These are phyloP conservation scores for Craspedostauros australis DNA, from an alignment of 108 stramenopile species.

Conservation along the genomic window DNA sequence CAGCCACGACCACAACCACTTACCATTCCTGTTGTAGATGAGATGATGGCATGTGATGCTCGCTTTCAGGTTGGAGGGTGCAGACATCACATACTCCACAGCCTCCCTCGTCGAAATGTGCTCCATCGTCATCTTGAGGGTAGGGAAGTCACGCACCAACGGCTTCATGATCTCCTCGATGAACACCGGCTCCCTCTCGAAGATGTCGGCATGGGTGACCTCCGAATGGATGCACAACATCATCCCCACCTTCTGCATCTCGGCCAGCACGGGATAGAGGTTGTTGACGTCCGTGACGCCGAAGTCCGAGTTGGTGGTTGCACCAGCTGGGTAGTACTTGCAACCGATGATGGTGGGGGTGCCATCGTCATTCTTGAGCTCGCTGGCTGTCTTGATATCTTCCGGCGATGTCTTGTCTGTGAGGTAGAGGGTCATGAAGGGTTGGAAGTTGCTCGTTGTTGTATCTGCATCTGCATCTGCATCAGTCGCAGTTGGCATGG, in stretches of 20 bases:
- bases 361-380: conserved; percentile 37
- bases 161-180: conserved; percentile 91
- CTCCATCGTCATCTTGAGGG: conserved; percentile 96
- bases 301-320: conserved; percentile 95
- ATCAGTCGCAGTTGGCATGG: too few relatives aligned
- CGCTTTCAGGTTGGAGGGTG: conserved; percentile 86
- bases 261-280: conserved; percentile 74
- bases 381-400: conserved; percentile 76
- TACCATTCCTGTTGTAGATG: conserved; percentile 96
- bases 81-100: conserved; percentile 82
- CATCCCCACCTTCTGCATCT: conserved; percentile 91
- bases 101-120: conserved; percentile 90
- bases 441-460: conserved; percentile 29
- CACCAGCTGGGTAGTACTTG: conserved; percentile 99
- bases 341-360: conserved; percentile 73
- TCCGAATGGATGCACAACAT: conserved; percentile 96
- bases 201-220: conserved; percentile 92
- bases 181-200: conserved; percentile 94
- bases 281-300: conserved; percentile 92
- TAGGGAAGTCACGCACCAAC: conserved; percentile 75
- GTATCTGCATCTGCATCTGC: too few relatives aligned
- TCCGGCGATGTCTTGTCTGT: conserved; percentile 94
- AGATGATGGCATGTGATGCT: conserved; percentile 98
- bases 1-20: conserved; percentile 10
- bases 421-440: conserved; percentile 96